These are phyloP conservation scores for Aureobasidium sp. DNA, from an alignment of 2,329 filamentous ascomycete genomes.

Conservation along the genomic window DNA sequence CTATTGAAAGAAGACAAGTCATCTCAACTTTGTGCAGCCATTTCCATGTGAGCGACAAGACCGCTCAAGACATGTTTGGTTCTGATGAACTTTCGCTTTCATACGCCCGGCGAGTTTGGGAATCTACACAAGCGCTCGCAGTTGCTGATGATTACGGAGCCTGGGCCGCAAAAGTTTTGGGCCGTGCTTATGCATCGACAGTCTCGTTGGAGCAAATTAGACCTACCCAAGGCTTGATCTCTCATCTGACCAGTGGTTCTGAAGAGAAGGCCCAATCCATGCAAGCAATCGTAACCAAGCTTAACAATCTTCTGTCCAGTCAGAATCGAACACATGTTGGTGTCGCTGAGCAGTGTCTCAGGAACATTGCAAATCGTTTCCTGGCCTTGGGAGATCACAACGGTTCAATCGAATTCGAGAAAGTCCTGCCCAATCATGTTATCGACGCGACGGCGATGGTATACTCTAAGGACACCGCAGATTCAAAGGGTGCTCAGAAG, in stretches of 20 bases:
- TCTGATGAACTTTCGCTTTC: constrained; percentile 54
- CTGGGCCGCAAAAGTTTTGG: constrained; percentile 81
- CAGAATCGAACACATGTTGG: constrained; percentile 33
- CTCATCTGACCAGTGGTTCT: not conserved
- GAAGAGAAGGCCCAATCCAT: not conserved
- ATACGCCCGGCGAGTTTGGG: constrained; percentile 63
- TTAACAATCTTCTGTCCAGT: constrained; percentile 17
- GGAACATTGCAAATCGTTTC: constrained; percentile 18
- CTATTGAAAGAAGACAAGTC: constrained; percentile 61
- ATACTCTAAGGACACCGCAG: constrained; percentile 18
- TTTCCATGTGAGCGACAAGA: constrained; percentile 55
- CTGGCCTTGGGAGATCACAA: constrained; percentile 13
- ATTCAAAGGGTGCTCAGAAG: not conserved
- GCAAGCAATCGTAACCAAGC: not conserved
- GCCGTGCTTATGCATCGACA: constrained; percentile 63
- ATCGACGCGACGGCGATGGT: constrained; percentile 19
- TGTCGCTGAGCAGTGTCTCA: constrained; percentile 34
- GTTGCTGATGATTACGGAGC: constrained; percentile 53
- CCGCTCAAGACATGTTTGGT: constrained; percentile 58
- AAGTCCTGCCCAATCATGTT: constrained; percentile 20
- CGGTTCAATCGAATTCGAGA: constrained; percentile 22
- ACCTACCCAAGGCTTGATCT: not conserved
- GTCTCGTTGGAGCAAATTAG: constrained; percentile 26
- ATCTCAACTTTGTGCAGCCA: constrained; percentile 64
- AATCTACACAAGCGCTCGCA: not conserved